Evolutionary conservation across 768 basidiomycete species (phyloP), one percentile per base, ranked within the genome.

Genomic region (Termitomyces titanicus): DNA sequence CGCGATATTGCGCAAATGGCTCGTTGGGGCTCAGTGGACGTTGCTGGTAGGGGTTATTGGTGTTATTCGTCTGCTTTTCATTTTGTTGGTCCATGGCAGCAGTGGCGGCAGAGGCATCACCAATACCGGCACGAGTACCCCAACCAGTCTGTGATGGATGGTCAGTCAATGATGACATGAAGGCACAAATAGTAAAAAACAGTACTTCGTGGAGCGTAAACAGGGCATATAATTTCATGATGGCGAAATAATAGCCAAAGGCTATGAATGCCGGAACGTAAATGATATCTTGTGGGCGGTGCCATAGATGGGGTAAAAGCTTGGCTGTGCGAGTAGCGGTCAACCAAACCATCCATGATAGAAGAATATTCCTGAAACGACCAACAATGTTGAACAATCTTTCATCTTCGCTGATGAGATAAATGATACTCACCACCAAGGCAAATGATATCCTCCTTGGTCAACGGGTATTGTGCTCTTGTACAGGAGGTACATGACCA

Each of bases 41-140:
- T 15, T 57, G 67, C 22, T 60, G 63, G 57, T 70, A 70, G 35
- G 68, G 62, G 49, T 68, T 64, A 54, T 70, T 66, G 59, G 56
- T 59, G 57, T 57, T 39, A 55, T 66, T 73, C 58, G 47, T 64
- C 55, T 66, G 66, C 38, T 69, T 69, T 51, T 69, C 69, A 53
- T 74, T 72, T 57, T 68, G 68, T 59, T 70, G 70, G 58, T 82
- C 85, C 52, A 78, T 73, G 12, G 89, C 89, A 8, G 84, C 83
- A 2, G 88, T 89, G 48, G 90, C 89, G 35, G 85, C 83, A 0
- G 84, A 75, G 1, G 85, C 84, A 75, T 94, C 89, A 66, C 92
- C 91, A 64, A 94, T 91, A 73, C 94, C 93, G 6, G 94, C 84
- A 69, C 93, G 88, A n/a, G 93, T 97, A 40, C 94, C 94, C 94